Evolutionary conservation across 768 basidiomycete genomes (phyloP).

Genomic region (Mycena latifolia): DNA sequence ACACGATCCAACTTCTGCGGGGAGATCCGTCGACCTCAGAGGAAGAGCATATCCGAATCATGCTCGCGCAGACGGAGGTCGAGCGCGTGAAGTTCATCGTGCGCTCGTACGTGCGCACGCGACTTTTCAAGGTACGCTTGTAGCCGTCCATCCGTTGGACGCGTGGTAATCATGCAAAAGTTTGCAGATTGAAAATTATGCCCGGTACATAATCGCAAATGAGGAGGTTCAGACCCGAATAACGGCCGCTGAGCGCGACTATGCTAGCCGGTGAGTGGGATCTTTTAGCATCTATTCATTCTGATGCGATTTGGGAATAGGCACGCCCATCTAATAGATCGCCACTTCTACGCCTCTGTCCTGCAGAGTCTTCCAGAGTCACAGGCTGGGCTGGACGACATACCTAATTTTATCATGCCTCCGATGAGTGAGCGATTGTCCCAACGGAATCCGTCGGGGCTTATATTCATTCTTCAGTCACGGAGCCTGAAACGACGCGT

Average conservation of each 20-base stretch:
- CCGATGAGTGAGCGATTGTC: conserved; percentile 71
- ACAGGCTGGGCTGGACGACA: conserved; percentile 84
- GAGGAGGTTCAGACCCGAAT: conserved; percentile 82
- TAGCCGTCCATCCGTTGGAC: conserved; percentile 10
- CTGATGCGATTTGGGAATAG: conserved; percentile 50
- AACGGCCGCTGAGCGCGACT: conserved; percentile 84
- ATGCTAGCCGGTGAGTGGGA: conserved; percentile 75
- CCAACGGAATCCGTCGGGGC: neutral
- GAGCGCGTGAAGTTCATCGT: conserved; percentile 95
- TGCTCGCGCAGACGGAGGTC: conserved; percentile 94
- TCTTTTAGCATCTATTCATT: neutral
- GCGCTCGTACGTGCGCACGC: conserved; percentile 87
- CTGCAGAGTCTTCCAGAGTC: conserved; percentile 85
- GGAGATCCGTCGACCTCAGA: conserved; percentile 89
- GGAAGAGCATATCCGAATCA: conserved; percentile 93
- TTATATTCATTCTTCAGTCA: conserved; percentile 23
- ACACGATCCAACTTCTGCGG: conserved; percentile 80
- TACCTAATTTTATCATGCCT: conserved; percentile 70
- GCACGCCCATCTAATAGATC: conserved; percentile 80
- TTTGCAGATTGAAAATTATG: conserved; percentile 87
- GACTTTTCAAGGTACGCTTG: conserved; percentile 81
- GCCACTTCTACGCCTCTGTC: conserved; percentile 84
- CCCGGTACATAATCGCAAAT: conserved; percentile 80
- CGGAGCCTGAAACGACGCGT: conserved; percentile 42
- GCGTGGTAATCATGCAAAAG: conserved; percentile 40